Percentiles rank a stretch among this genome's conserved stretches.
phyloP scores from a whole-genome alignment of 2,329 filamentous ascomycete species.

The Cladosporium sp. region DNA sequence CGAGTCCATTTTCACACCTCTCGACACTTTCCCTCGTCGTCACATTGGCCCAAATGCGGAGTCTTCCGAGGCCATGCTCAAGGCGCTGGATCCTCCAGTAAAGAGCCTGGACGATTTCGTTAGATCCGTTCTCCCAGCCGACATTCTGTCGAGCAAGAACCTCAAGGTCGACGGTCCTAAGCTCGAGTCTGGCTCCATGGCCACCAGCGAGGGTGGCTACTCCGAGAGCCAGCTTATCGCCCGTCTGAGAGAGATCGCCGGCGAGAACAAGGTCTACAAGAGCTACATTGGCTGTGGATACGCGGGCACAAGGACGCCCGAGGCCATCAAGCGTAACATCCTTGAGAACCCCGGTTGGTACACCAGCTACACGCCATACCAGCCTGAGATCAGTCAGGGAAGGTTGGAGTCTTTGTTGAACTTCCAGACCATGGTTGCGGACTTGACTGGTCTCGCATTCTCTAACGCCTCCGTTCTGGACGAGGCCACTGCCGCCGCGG shows the following conservation, averaged over 20 bases:
- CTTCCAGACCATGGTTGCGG: constrained; percentile 89
- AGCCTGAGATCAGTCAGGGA: constrained; percentile 95
- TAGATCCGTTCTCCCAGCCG: constrained; percentile 72
- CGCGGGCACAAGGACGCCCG: constrained; percentile 78
- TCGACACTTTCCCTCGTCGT: constrained; percentile 69
- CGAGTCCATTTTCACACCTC: constrained; percentile 38
- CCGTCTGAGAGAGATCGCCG: constrained; percentile 51
- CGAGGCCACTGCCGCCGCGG: constrained; percentile 86
- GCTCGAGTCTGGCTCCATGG: constrained; percentile 37
- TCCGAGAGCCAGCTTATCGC: constrained; percentile 59
- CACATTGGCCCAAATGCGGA: constrained; percentile 80
- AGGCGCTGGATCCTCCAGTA: constrained; percentile 69
- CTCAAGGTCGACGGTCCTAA: constrained; percentile 53
- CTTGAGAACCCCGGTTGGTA: constrained; percentile 96
- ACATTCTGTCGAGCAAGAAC: constrained; percentile 67
- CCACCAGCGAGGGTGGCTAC: constrained; percentile 39
- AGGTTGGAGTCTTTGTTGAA: constrained; percentile 88
- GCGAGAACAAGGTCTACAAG: constrained; percentile 58
- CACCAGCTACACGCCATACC: constrained; percentile 96
- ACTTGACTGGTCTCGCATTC: constrained; percentile 81
- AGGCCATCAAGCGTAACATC: constrained; percentile 89
- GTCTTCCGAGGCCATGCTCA: constrained; percentile 73
- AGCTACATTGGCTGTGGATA: constrained; percentile 86
- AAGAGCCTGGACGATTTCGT: constrained; percentile 77
- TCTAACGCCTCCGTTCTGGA: constrained; percentile 89